Percentiles rank a stretch among this genome's conserved stretches.
phyloP scores from a whole-genome alignment of 495 filamentous ascomycete genomes.

The Amniculicola lignicola region DNA sequence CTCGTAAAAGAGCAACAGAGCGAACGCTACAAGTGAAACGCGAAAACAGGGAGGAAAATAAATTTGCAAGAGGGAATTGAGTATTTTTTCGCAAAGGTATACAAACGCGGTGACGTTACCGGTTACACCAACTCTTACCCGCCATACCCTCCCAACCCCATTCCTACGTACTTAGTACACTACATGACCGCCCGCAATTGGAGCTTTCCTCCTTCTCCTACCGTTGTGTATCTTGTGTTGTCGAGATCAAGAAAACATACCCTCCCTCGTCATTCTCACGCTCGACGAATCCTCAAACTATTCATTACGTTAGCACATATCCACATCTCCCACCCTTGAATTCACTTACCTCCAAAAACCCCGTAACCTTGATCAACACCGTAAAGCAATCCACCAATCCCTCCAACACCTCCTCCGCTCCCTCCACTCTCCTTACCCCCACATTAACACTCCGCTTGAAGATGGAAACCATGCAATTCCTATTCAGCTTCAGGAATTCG shows the following conservation, averaged over 20 bases:
- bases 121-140: too few species aligned
- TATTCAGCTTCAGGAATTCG: slow-evolving; percentile 73
- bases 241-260: slow-evolving; percentile 24
- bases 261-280: slow-evolving; percentile 7
- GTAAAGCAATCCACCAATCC: slow-evolving; percentile 61
- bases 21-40: too few species aligned
- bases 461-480: slow-evolving; percentile 76
- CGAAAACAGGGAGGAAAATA: too few species aligned
- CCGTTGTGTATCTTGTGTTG: too few species aligned
- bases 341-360: slow-evolving; percentile 58
- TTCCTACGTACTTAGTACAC: too few species aligned
- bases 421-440: slow-evolving; percentile 49
- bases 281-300: slow-evolving; percentile 29
- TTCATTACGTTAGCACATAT: slow-evolving; percentile 16
- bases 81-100: too few species aligned
- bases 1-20: too few species aligned
- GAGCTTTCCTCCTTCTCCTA: too few species aligned
- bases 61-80: too few species aligned
- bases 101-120: too few species aligned
- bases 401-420: slow-evolving; percentile 44
- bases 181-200: too few species aligned
- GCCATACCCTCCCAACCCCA: too few species aligned
- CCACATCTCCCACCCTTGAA: not conserved
- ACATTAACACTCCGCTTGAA: slow-evolving; percentile 87
- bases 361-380: slow-evolving; percentile 56